Base-by-base conservation (phyloP, 176 grass and related monocot species). In the Triticum timopheevii region DNA sequence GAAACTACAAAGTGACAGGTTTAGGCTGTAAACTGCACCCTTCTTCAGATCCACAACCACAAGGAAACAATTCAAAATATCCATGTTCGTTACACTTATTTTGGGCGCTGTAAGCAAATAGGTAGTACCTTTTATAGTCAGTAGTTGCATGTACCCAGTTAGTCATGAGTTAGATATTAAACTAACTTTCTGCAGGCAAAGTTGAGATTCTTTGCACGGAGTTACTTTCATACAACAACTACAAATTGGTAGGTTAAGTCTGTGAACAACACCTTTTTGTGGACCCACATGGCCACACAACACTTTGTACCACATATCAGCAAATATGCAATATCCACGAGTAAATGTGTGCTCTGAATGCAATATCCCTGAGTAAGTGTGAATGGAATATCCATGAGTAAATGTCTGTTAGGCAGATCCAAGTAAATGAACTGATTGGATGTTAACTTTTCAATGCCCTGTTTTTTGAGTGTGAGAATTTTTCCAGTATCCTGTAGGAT, bases 321-420 rank as follows among this genome's bases (percentile, higher is more conserved):
- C 3, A 75, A 73, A 31, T 83, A 31, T 42, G 10, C 10, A 63
- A 7, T 74, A 61, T 62, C 54, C 4, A 20, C 0, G 2, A 74
- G 39, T 42, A 83, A 83, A 84, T 64, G 58, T 22, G 5, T 84
- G 16, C 13, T 73, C 2, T 73, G 36, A 73, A 42, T 73, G 22
- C 39, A 71, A 73, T 42, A 42, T 23, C 69, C 5, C 36, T 42
- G 20, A 23, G 22, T 73, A 44, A 40, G 5, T 71, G 69, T n/a
- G 35, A 40, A 71, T 40, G 69, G 4, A 83, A 6, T 73, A 61
- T 61, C 52, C 7, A 27, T 6, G 22, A 73, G 61, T 61, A 83
- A 83, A 74, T 63, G 35, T 44, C 8, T 83, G 34, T 36, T 72
- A 61, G 8, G 67, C 13, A 40, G n/a, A 59, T 36, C 44, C 56